These are phyloP conservation scores for Wickerhamomyces bisporus DNA, from an alignment of 805 yeast species.

Conservation along the genomic window DNA sequence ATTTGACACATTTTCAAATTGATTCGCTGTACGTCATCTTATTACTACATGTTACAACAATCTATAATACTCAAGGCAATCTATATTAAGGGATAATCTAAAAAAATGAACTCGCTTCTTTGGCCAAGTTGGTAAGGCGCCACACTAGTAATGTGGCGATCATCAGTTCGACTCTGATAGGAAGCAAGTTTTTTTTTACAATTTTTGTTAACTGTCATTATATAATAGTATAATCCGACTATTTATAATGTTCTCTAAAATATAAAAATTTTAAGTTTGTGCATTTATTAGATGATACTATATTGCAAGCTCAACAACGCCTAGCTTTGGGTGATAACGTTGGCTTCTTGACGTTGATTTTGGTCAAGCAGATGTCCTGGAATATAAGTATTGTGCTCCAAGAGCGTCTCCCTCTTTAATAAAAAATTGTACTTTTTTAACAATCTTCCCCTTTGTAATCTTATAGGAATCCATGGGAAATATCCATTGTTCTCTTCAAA, in stretches of 20 bases:
- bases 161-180: conserved; percentile 72
- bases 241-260: too few relatives aligned
- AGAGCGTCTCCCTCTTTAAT: conserved; percentile 7
- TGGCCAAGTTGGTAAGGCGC: conserved; percentile 75
- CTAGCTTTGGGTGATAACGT: too few relatives aligned
- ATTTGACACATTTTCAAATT: too few relatives aligned
- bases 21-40: too few relatives aligned
- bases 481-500: conserved; percentile 55
- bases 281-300: too few relatives aligned
- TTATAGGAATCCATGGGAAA: conserved; percentile 56
- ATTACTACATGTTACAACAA: too few relatives aligned
- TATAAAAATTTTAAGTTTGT: too few relatives aligned
- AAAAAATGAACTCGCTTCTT: too few relatives aligned
- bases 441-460: conserved; percentile 54
- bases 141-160: conserved; percentile 81
- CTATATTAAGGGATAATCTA: too few relatives aligned
- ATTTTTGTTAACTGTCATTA: neutral
- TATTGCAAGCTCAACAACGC: too few relatives aligned
- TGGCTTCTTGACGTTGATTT: too few relatives aligned
- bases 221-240: neutral
- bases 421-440: conserved; percentile 27
- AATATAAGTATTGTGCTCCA: conserved; percentile 5
- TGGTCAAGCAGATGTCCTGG: conserved; percentile 10
- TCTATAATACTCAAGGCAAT: too few relatives aligned
- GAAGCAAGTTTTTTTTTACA: conserved; percentile 1